A percentile compares a stretch with the other conserved stretches of the same genome.
Conservation (phyloP, 2,329 filamentous ascomycete species). For the Pseudohalonectria lignicola region DNA sequence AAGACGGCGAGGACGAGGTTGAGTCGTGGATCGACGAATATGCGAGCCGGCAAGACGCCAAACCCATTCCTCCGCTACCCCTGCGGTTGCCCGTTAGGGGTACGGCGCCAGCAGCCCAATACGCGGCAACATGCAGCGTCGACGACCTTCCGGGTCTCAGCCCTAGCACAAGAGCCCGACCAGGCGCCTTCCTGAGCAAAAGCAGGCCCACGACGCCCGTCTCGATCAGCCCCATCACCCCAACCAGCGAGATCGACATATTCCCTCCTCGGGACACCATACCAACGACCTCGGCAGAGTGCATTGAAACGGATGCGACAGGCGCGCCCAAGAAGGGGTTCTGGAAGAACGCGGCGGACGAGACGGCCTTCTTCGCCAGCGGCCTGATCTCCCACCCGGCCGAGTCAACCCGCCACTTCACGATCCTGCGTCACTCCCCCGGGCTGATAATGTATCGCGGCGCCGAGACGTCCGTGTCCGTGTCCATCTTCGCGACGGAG, state of each 20-base stretch:
- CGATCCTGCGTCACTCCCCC: conserved; percentile 54
- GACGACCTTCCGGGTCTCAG: conserved; percentile 2
- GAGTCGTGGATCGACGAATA: not conserved
- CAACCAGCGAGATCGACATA: not conserved
- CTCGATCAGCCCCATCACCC: conserved; percentile 1
- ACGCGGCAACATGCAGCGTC: not conserved
- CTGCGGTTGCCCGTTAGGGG: not conserved
- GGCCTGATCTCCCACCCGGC: conserved; percentile 52
- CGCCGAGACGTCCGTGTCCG: conserved; percentile 47
- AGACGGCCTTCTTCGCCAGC: conserved; percentile 50
- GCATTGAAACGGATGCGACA: too few species aligned
- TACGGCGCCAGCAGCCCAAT: not conserved
- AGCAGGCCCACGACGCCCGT: conserved; percentile 1
- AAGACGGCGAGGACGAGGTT: not conserved
- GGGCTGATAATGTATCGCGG: conserved; percentile 57
- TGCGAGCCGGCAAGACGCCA: not conserved
- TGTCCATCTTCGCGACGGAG: conserved; percentile 52
- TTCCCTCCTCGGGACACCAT: not conserved
- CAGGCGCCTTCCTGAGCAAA: conserved; percentile 1
- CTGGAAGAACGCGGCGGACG: conserved; percentile 39
- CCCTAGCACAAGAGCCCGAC: not conserved
- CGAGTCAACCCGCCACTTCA: conserved; percentile 55
- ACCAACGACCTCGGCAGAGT: not conserved
- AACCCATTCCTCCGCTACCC: conserved; percentile 1
- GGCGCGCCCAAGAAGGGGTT: conserved; percentile 8